A percentile compares a stretch with the other conserved stretches of the same genome.
Evolutionary conservation across 2,329 filamentous ascomycete species (phyloP).

Genomic region (Triangularia verruculosa): DNA sequence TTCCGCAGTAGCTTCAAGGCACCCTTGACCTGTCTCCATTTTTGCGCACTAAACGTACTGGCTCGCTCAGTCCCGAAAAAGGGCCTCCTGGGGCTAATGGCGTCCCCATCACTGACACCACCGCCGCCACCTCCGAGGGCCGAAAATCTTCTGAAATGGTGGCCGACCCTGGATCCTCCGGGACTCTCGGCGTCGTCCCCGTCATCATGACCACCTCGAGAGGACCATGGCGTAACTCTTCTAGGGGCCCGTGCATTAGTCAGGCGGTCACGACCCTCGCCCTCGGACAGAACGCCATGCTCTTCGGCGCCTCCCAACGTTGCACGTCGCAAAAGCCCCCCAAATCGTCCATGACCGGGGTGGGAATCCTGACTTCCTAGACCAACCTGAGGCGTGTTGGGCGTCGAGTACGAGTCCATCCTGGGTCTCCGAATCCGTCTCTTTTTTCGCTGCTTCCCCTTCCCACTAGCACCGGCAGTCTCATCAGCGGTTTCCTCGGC

Average conservation of each 20-base stretch:
- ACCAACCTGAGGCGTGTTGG: constrained; percentile 58
- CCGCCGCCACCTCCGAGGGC: constrained; percentile 63
- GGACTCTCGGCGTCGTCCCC: constrained; percentile 51
- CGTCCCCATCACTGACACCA: constrained; percentile 60
- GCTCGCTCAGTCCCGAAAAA: constrained; percentile 65
- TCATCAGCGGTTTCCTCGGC: constrained; percentile 87
- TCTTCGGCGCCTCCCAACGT: constrained; percentile 63
- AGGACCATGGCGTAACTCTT: constrained; percentile 58
- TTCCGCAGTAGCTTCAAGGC: constrained; percentile 76
- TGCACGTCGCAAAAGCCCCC: constrained; percentile 56
- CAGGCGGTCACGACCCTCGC: constrained; percentile 66
- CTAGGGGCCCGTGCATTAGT: constrained; percentile 54
- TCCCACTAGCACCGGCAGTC: constrained; percentile 44
- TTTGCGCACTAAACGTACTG: constrained; percentile 72
- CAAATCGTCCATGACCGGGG: constrained; percentile 45
- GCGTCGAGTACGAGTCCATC: constrained; percentile 58
- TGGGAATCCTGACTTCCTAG: constrained; percentile 42
- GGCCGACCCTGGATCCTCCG: constrained; percentile 56
- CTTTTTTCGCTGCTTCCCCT: constrained; percentile 59
- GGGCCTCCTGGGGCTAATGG: constrained; percentile 53
- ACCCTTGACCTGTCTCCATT: constrained; percentile 91
- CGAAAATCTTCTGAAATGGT: constrained; percentile 65
- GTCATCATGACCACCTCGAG: constrained; percentile 43
- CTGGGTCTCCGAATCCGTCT: constrained; percentile 55
- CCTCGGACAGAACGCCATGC: constrained; percentile 68